Evolutionary conservation across 1,284 basidiomycete genomes (phyloP).

Genomic region (Hortiboletus rubellus): DNA sequence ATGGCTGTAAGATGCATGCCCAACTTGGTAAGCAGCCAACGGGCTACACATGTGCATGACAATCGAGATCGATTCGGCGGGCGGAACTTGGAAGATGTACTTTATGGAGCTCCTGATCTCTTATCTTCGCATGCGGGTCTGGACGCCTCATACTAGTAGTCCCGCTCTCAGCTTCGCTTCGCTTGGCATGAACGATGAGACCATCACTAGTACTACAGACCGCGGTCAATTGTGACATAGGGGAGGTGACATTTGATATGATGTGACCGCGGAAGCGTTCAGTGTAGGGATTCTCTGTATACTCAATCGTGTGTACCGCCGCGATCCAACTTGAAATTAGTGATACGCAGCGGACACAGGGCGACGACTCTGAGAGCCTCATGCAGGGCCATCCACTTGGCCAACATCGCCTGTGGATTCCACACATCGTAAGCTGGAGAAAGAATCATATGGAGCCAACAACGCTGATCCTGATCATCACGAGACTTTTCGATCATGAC

Average conservation of each 20-base stretch:
- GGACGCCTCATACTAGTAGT: neutral
- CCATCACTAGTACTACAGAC: constrained; percentile 27
- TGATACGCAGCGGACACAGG: constrained; percentile 34
- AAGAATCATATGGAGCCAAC: constrained; percentile 26
- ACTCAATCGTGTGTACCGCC: constrained; percentile 44
- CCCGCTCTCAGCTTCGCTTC: neutral
- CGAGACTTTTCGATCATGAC: constrained; percentile 66
- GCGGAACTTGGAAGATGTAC: neutral
- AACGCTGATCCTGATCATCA: neutral
- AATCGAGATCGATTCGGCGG: neutral
- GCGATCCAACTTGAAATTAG: neutral
- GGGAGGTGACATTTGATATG: constrained; percentile 42
- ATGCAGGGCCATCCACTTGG: no score
- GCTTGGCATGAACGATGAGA: constrained; percentile 8
- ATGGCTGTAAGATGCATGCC: neutral
- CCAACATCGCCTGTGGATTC: no score
- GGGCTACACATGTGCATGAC: neutral
- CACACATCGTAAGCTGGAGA: no score
- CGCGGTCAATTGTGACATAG: constrained; percentile 63
- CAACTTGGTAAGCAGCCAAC: neutral
- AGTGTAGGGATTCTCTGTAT: constrained; percentile 54
- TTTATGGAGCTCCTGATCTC: neutral
- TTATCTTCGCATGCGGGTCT: neutral
- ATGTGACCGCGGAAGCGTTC: neutral
- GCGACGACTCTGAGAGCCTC: no score